phyloP scores from a whole-genome alignment of 164 flowering plant genomes.

The Paratinospora sagittata region DNA sequence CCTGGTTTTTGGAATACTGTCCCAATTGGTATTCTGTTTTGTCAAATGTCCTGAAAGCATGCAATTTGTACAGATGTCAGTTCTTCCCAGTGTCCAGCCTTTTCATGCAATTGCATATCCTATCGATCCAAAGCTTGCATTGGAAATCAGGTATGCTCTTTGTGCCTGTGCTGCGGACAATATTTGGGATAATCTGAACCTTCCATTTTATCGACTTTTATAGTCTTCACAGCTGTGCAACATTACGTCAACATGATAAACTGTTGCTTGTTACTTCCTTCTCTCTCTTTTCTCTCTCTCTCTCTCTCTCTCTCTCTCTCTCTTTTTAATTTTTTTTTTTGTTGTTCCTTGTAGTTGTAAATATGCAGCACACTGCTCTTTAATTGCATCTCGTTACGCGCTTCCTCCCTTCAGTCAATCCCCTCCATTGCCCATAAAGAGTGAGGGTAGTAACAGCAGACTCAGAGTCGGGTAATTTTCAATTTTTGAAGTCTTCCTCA shows the following conservation, averaged over 20 bases:
- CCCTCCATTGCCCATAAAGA: conserved; percentile 46
- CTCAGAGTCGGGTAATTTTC: conserved; percentile 75
- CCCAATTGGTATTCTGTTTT: background rate
- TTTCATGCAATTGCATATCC: conserved; percentile 99
- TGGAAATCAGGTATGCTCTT: conserved; percentile 69
- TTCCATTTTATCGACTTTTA: no score
- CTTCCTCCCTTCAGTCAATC: conserved; percentile 74
- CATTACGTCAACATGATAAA: no score
- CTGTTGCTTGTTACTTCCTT: background rate
- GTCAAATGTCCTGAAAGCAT: background rate
- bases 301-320: background rate
- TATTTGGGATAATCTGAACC: background rate
- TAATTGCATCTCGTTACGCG: conserved; percentile 71
- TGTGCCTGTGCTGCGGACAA: background rate
- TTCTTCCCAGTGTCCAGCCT: conserved; percentile 99
- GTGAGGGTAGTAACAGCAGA: conserved; percentile 51
- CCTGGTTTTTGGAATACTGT: background rate
- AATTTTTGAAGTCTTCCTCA: background rate
- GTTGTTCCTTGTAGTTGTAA: conserved; percentile 53
- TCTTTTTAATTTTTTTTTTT: background rate
- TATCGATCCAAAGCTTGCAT: conserved; percentile 83
- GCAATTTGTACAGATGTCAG: conserved; percentile 59
- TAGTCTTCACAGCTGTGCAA: no score
- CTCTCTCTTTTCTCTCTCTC: background rate
- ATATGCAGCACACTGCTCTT: conserved; percentile 87